Base-by-base conservation (phyloP, 345 rosid genomes). In the Arabidopsis arenosa region DNA sequence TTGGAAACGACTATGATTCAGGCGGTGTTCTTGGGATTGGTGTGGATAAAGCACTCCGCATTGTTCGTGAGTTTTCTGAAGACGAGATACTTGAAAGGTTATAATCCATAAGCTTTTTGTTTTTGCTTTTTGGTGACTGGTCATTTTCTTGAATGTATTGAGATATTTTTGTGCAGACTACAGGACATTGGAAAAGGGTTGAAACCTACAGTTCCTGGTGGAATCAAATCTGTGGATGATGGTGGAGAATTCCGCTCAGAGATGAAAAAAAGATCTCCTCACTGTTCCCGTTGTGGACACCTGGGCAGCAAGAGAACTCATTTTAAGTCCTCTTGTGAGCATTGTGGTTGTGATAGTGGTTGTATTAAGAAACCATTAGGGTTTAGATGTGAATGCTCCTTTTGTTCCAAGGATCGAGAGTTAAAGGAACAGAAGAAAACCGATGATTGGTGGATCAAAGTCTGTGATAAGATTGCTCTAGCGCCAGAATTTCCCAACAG, bases 241-340 rank as follows among this genome's bases (percentile, higher is more conserved):
- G 80, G 76, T 64, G 79, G 39, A 28, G 67, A 63, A 73, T 37
- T 73, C 67, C 23, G 43, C 71, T 76, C 83, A 37, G 79, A 82
- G 72, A 83, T 63, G 78, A 76, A 67, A 15, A 76, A 49, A 39
- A 84, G 83, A 80, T 49, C 70, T 73, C 80, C 89, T 78, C 99
- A 95, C 78, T 92, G 98, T 66, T 88, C 97, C 55, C 81, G 86
- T 58, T 90, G 99, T 82, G 98, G 99, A 70, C 99, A 95, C 82
- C 94, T 91, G 2, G 93, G 97, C 26, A 87, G 76, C 79, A 90
- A 88, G 80, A 87, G 68, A 79, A 80, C 66, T 32, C 99, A 95
- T 80, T 70, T 80, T 36, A 87, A 82, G 82, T 74, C 83, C 52
- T 86, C 86, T 63, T 95, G 99, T 68, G 82, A 85, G 75, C 75